phyloP scores from a whole-genome alignment of 2,329 filamentous ascomycete species.

The Fusarium sp. region DNA sequence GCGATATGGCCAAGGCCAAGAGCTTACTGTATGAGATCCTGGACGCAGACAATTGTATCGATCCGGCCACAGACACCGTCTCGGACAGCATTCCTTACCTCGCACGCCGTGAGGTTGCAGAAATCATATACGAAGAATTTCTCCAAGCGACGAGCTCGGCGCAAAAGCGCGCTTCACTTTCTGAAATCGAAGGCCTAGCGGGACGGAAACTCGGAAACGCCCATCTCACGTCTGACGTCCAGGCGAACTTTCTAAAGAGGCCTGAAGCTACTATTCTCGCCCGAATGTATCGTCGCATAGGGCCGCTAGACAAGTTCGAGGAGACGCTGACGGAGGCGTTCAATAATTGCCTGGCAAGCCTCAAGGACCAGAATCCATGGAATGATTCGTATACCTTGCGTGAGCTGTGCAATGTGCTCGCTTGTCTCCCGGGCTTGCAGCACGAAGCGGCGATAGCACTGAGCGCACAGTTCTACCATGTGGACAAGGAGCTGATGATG shows the following conservation, averaged over 20 bases:
- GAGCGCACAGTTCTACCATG: not conserved
- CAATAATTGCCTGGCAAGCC: not conserved
- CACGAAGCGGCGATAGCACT: not conserved
- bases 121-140: not conserved
- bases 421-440: not conserved
- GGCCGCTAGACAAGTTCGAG: not conserved
- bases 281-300: not conserved
- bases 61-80: not conserved
- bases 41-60: not conserved
- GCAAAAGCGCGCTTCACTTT: not conserved
- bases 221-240: not conserved
- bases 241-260: not conserved
- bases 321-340: not conserved
- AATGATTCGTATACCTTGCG: not conserved
- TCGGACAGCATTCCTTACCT: not conserved
- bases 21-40: not conserved
- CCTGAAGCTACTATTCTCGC: not conserved
- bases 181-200: not conserved
- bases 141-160: not conserved
- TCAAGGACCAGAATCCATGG: not conserved
- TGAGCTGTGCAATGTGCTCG: not conserved
- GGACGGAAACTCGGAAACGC: not conserved
- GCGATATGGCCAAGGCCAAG: not conserved
- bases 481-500: not conserved
- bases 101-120: not conserved